Conservation (phyloP, 257 asterid species). For the Petunia axillaris region DNA sequence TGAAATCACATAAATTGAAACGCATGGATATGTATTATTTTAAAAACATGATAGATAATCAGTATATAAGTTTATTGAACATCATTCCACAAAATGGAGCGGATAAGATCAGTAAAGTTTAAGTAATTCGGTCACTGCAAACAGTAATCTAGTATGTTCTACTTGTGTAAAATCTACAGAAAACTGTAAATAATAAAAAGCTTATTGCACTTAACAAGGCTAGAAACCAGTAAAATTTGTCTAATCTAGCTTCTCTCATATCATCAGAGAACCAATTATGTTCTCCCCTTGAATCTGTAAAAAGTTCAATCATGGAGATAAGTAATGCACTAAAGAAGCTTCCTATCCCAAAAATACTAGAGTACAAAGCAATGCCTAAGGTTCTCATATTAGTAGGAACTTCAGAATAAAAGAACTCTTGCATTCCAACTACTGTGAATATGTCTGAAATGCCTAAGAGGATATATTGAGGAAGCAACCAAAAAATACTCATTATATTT, state of each 20-base stretch:
- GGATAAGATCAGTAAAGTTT: too few species aligned
- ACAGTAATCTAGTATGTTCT: not conserved
- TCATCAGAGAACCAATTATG: slow-evolving; percentile 70
- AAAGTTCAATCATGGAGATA: slow-evolving; percentile 57
- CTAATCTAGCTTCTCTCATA: slow-evolving; percentile 56
- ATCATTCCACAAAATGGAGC: too few species aligned
- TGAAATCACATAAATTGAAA: too few species aligned
- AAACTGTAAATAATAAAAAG: slow-evolving; percentile 43
- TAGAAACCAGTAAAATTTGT: slow-evolving; percentile 67
- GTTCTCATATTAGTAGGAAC: slow-evolving; percentile 89
- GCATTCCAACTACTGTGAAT: slow-evolving; percentile 98
- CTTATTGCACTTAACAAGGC: slow-evolving; percentile 50
- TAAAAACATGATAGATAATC: too few species aligned
- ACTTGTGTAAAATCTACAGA: slow-evolving; percentile 42
- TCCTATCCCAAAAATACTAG: slow-evolving; percentile 92
- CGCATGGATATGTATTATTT: too few species aligned
- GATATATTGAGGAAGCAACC: slow-evolving; percentile 91
- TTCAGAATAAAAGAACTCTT: slow-evolving; percentile 81
- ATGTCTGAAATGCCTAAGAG: slow-evolving; percentile 85
- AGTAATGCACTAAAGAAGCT: slow-evolving; percentile 78
- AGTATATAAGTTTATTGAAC: too few species aligned
- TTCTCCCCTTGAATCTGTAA: slow-evolving; percentile 48
- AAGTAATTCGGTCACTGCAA: not conserved
- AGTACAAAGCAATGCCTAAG: slow-evolving; percentile 82
- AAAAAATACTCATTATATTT: slow-evolving; percentile 57